Evolutionary conservation across 371 early-diverging fungal species (phyloP), one percentile per base, ranked within the genome.

Genomic region (Chytridium lagenaria): DNA sequence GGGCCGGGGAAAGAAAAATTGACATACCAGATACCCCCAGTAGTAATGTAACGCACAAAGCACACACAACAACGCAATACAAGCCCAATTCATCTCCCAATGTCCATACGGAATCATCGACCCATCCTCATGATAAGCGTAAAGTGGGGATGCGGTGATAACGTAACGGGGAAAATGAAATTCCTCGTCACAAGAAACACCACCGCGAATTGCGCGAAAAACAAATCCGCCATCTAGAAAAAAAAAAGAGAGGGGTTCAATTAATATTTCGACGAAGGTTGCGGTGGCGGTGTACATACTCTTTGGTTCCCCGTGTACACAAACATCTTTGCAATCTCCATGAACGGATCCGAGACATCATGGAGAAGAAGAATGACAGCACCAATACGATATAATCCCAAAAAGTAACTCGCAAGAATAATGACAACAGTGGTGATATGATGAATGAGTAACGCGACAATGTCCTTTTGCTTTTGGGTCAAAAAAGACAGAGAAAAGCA

Each of bases 351-450:
- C n/a, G n/a, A n/a, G n/a, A n/a, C n/a, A n/a, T n/a, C 70, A 89
- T 90, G 22, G 87, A 90, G 67, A 12, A 83, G 59, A 68, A 88
- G 75, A 39, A 90, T 79, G n/a, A 83, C 78, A 33, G 77, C 76
- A 0, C 91, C 91, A 69, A 82, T 73, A 5, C 87, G 61, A 38
- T 79, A 70, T 67, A 80, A 81, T 36, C 78, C 78, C 59, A 59
- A 78, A 23, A 70, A 22, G 67, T 85, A 89, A 55, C 77, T 78
- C 28, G 83, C 79, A 23, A 69, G 67, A 28, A 83, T 76, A 28
- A 90, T 75, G 30, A 78, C 52, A 1, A 88, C 57, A 0, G 91
- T 90, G 7, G 83, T 70, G n/a, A 83, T 26, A 75, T 90, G 91
- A 71, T 90, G 91, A 23, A 78, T 50, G 5, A 86, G 57, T 82